Percentiles rank a stretch among this genome's conserved stretches.
These are phyloP conservation scores for Amanita exitialis DNA, from an alignment of 768 basidiomycete species.

Conservation along the genomic window DNA sequence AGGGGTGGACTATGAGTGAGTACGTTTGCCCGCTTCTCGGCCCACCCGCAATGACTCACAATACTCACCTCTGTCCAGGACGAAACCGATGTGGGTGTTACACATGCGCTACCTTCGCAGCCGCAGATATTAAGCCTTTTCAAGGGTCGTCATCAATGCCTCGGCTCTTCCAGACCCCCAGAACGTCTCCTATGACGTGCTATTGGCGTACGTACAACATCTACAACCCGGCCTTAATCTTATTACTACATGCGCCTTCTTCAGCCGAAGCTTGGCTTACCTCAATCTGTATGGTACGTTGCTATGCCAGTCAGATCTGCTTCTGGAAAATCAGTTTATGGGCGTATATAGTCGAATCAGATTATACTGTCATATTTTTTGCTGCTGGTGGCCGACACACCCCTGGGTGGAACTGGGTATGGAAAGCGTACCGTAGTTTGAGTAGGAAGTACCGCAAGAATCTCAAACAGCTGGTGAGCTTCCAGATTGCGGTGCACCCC, in stretches of 20 bases:
- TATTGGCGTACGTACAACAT: slow-evolving; percentile 46
- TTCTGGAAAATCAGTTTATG: neutral
- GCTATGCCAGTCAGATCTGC: neutral
- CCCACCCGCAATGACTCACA: neutral
- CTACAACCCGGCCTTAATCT: neutral
- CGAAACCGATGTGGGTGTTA: slow-evolving; percentile 71
- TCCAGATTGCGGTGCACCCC: slow-evolving; percentile 13
- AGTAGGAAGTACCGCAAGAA: slow-evolving; percentile 85
- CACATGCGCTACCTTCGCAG: neutral
- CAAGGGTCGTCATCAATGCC: slow-evolving; percentile 75
- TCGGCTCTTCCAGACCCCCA: slow-evolving; percentile 76
- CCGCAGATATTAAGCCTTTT: slow-evolving; percentile 2
- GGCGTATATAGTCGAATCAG: slow-evolving; percentile 60
- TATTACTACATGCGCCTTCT: slow-evolving; percentile 8
- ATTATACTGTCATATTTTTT: slow-evolving; percentile 83
- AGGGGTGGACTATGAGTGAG: slow-evolving; percentile 84
- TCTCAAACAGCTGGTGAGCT: slow-evolving; percentile 60
- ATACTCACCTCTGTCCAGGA: slow-evolving; percentile 31
- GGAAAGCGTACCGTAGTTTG: slow-evolving; percentile 79
- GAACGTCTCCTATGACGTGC: slow-evolving; percentile 65
- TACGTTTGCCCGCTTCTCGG: slow-evolving; percentile 9
- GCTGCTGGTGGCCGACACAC: slow-evolving; percentile 68
- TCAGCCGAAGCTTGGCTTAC: slow-evolving; percentile 67
- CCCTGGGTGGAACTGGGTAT: slow-evolving; percentile 85
- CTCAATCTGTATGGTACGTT: slow-evolving; percentile 68